A percentile compares a stretch with the other conserved stretches of the same genome.
Conservation (phyloP, 768 basidiomycete species). For the Phaffia australis region DNA sequence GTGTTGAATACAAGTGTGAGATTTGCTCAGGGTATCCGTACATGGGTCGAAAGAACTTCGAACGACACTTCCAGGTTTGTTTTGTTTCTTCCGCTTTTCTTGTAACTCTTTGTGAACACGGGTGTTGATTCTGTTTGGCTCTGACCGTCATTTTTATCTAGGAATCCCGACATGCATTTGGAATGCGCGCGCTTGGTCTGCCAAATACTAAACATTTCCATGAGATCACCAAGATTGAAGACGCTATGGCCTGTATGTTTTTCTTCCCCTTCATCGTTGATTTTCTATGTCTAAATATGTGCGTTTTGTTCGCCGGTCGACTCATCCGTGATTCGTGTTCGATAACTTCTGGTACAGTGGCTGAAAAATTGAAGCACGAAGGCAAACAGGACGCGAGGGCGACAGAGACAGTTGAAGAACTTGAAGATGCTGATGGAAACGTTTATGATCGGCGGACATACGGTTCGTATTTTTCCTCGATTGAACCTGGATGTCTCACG, state of each 20-base stretch:
- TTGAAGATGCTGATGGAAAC: constrained; percentile 96
- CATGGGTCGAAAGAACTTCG: constrained; percentile 96
- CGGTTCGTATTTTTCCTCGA: constrained; percentile 16
- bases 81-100: constrained; percentile 2
- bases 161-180: constrained; percentile 94
- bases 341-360: constrained; percentile 49
- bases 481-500: not conserved
- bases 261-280: not conserved
- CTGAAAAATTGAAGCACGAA: constrained; percentile 93
- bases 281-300: not conserved
- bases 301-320: too few relatives aligned
- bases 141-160: constrained; percentile 32
- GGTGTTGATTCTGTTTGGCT: constrained; percentile 27
- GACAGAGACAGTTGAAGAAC: constrained; percentile 91
- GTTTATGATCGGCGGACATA: constrained; percentile 98
- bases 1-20: constrained; percentile 96
- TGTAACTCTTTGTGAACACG: constrained; percentile 12
- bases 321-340: too few relatives aligned
- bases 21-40: constrained; percentile 95
- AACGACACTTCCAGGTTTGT: constrained; percentile 79
- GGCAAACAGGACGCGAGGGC: constrained; percentile 88
- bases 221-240: constrained; percentile 93
- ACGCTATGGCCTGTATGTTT: constrained; percentile 78
- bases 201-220: constrained; percentile 99
- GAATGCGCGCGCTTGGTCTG: constrained; percentile 91